phyloP scores from a whole-genome alignment of 805 yeast species.

The Wickerhamiella kazuoi region DNA sequence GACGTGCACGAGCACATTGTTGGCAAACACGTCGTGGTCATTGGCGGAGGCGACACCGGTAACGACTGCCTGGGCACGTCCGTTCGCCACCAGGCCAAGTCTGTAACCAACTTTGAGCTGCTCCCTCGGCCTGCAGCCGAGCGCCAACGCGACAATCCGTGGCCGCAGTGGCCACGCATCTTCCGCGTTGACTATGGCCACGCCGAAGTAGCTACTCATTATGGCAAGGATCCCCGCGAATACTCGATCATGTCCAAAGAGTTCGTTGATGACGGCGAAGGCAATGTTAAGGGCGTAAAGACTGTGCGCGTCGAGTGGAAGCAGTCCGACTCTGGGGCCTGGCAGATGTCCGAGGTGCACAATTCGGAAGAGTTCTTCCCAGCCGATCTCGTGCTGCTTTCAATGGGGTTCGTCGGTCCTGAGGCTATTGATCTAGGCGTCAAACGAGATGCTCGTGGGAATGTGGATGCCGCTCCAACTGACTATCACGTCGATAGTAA shows the following conservation, averaged over 20 bases:
- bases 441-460: conserved; percentile 68
- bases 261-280: conserved; percentile 86
- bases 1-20: conserved; percentile 51
- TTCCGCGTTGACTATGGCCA: conserved; percentile 98
- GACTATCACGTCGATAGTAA: conserved; percentile 60
- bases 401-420: conserved; percentile 97
- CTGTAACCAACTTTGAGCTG: conserved; percentile 84
- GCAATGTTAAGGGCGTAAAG: conserved; percentile 86
- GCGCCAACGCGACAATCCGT: conserved; percentile 88
- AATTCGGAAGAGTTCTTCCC: conserved; percentile 87
- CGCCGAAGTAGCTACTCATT: conserved; percentile 82
- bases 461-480: conserved; percentile 43
- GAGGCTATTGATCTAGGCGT: conserved; percentile 58
- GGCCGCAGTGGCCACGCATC: conserved; percentile 99
- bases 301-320: conserved; percentile 98
- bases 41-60: conserved; percentile 99
- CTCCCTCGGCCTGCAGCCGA: conserved; percentile 78
- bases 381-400: conserved; percentile 81
- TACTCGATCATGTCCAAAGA: conserved; percentile 90
- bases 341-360: conserved; percentile 98
- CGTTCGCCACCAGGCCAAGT: conserved; percentile 90
- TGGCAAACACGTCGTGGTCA: conserved; percentile 85
- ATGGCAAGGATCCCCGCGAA: conserved; percentile 95
- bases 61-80: conserved; percentile 97
- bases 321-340: conserved; percentile 83